Base-by-base conservation (phyloP, 2,329 filamentous ascomycete species). In the Arachnomyces sp. region DNA sequence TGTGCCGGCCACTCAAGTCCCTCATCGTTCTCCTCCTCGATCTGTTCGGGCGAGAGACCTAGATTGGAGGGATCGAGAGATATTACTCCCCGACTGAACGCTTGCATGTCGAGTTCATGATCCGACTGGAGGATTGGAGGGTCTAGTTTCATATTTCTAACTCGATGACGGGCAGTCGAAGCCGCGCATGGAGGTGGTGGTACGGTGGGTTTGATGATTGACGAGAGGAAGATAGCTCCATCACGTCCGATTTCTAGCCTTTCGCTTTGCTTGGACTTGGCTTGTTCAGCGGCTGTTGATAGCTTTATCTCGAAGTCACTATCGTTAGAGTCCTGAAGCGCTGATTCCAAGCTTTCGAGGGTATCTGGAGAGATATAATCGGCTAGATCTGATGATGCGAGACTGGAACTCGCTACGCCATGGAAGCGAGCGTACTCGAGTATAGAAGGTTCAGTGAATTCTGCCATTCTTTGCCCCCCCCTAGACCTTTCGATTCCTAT, bases 401-500 rank as follows among this genome's bases (percentile, higher is more conserved):
- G 65, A 42, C 68, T 54, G 5, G 21, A 25, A 37, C 42, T 52
- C 25, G 62, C 65, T 15, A 73, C 56, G 3, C 62, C 62, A 42
- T 72, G 54, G 36, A 62, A 65, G 16, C 69, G 63, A 14, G 71
- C 70, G 46, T 73, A 75, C 13, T 71, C 64, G 6, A 73, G 52
- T 5, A 67, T 48, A 14, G 61, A 62, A 12, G 56, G 56, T n/a
- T 65, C 60, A 15, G 50, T 49, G 45, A 52, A 32, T 12, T 13
- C 16, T n/a, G 43, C 13, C 44, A 49, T 49, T 33, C 18, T 12
- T n/a, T n/a, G n/a, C n/a, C n/a, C n/a, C n/a, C 21, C 5, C 21
- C 21, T 25, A 9, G 21, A 25, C 5, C 9, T 25, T 25, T 25
- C 9, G 21, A 25, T 25, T 5, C 5, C 9, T 9, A 25, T 25